Evolutionary conservation across 495 filamentous ascomycete genomes (phyloP).

Genomic region (Daldinia grandis): DNA sequence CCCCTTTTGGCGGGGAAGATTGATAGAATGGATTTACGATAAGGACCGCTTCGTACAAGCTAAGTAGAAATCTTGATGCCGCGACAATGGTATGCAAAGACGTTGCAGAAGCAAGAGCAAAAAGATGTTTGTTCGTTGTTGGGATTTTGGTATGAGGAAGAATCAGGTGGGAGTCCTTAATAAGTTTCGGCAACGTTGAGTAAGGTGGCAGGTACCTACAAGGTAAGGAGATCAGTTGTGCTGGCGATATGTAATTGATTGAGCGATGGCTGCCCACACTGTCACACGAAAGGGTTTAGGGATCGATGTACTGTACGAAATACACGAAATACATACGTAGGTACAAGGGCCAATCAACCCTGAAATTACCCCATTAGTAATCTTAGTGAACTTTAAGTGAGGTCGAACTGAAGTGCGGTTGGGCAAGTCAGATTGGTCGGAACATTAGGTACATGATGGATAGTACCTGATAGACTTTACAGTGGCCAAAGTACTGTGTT

Average conservation of each 20-base stretch:
- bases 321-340: constrained; percentile 12
- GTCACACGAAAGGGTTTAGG: constrained; percentile 23
- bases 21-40: constrained; percentile 8
- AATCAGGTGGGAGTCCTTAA: constrained; percentile 33
- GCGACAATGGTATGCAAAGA: constrained; percentile 34
- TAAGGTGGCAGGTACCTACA: constrained; percentile 36
- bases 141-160: constrained; percentile 20
- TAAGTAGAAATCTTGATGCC: constrained; percentile 11
- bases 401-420: not conserved
- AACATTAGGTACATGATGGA: not conserved
- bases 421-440: constrained; percentile 2
- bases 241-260: constrained; percentile 45
- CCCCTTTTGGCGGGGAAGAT: constrained; percentile 15
- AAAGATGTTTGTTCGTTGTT: constrained; percentile 17
- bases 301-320: constrained; percentile 25
- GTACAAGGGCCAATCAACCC: constrained; percentile 25
- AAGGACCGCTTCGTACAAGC: constrained; percentile 14
- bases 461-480: not conserved
- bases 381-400: constrained; percentile 12
- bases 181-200: constrained; percentile 33
- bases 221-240: constrained; percentile 38
- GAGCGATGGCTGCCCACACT: constrained; percentile 29
- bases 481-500: not conserved
- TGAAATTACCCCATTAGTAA: constrained; percentile 29
- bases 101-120: constrained; percentile 11